phyloP scores from a whole-genome alignment of 1,139 yeast species.

The Candida sojae region DNA sequence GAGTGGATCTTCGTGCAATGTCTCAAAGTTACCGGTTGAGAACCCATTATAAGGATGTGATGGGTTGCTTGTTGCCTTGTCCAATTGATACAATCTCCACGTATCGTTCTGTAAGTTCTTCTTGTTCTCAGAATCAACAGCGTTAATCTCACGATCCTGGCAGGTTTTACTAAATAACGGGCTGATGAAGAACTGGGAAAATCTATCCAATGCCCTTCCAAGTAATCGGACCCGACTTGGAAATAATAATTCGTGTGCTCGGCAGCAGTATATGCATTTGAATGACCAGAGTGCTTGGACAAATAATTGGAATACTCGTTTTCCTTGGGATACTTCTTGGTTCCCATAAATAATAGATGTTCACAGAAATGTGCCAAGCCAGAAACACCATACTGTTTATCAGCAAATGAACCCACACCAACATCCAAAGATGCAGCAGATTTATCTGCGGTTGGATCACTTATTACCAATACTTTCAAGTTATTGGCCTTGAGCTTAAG shows the following conservation, averaged over 20 bases:
- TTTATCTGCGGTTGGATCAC: constrained; percentile 84
- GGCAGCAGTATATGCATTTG: constrained; percentile 86
- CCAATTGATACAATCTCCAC: constrained; percentile 89
- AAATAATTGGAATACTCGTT: constrained; percentile 82
- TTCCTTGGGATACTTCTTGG: constrained; percentile 86
- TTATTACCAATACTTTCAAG: constrained; percentile 73
- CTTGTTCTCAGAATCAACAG: constrained; percentile 94
- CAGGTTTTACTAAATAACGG: constrained; percentile 83
- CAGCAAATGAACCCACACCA: constrained; percentile 85
- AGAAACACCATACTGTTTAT: constrained; percentile 63
- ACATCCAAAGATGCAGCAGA: constrained; percentile 94
- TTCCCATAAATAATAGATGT: constrained; percentile 96
- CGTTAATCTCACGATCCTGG: constrained; percentile 89
- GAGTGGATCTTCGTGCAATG: constrained; percentile 60
- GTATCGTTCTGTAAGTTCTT: constrained; percentile 87
- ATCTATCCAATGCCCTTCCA: constrained; percentile 87
- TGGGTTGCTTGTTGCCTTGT: constrained; percentile 70
- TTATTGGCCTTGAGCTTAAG: constrained; percentile 62
- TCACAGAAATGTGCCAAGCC: constrained; percentile 98
- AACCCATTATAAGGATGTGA: constrained; percentile 74
- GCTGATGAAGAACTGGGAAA: constrained; percentile 85
- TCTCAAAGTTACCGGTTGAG: constrained; percentile 70
- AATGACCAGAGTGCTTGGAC: constrained; percentile 64
- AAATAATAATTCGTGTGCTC: constrained; percentile 91
- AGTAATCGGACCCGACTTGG: constrained; percentile 72